Evolutionary conservation across 2,329 filamentous ascomycete genomes (phyloP).

Genomic region (Microdochium paspali): DNA sequence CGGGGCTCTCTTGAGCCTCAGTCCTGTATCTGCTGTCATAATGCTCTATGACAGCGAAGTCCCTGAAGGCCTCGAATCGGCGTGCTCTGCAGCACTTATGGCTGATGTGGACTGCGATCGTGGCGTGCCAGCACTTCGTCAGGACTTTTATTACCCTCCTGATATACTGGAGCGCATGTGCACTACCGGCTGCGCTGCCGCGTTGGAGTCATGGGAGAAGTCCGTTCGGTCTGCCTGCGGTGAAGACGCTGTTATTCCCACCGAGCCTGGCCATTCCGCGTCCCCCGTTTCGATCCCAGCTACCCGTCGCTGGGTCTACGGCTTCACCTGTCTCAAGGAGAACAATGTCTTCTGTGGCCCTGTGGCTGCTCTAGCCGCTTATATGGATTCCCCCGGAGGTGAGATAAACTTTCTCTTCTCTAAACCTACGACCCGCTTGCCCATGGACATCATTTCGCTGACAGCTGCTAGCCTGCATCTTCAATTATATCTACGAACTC

Average conservation of each 20-base stretch:
- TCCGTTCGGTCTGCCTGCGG: slow-evolving; percentile 7
- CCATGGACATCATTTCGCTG: too few species aligned
- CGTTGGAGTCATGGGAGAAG: slow-evolving; percentile 5
- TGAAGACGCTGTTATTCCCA: slow-evolving; percentile 2
- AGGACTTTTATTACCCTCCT: slow-evolving; percentile 7
- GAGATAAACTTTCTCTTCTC: too few species aligned
- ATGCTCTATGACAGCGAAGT: slow-evolving; percentile 6
- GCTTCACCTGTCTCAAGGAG: slow-evolving; percentile 7
- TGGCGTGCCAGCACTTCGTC: slow-evolving; percentile 6
- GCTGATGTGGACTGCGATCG: slow-evolving; percentile 6
- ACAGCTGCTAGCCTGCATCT: slow-evolving; percentile 4
- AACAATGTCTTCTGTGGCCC: slow-evolving; percentile 6
- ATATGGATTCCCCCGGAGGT: slow-evolving; percentile 6
- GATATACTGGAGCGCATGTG: slow-evolving; percentile 5
- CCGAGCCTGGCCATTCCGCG: slow-evolving; percentile 4
- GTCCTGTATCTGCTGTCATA: slow-evolving; percentile 3
- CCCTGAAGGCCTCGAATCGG: slow-evolving; percentile 1
- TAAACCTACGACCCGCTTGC: too few species aligned
- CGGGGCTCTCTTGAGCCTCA: slow-evolving; percentile 4
- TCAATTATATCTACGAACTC: slow-evolving; percentile 8
- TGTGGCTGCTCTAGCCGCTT: slow-evolving; percentile 6
- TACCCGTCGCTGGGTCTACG: slow-evolving; percentile 3
- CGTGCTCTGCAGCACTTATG: slow-evolving; percentile 3
- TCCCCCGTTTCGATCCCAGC: slow-evolving; percentile 6
- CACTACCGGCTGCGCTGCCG: slow-evolving; percentile 4